Percentiles rank a stretch among this genome's conserved stretches.
Conservation (phyloP, 169 alveolate species). For the Cryptosporidium andersoni region DNA sequence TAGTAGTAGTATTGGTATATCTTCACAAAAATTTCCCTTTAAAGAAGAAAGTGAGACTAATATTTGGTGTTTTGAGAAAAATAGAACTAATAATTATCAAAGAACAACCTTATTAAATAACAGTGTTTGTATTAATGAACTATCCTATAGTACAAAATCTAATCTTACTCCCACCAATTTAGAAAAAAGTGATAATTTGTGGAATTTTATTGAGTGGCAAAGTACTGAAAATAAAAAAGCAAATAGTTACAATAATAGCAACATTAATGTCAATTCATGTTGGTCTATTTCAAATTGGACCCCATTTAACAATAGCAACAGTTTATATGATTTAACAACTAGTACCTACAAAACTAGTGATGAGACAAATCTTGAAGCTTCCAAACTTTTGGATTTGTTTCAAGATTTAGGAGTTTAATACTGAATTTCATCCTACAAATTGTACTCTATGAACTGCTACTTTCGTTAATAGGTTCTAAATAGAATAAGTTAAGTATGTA, state of each 20-base stretch:
- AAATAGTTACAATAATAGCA: not conserved
- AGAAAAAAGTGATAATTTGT: not conserved
- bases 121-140: too few species aligned
- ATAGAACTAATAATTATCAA: too few species aligned
- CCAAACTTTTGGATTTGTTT: slow-evolving; percentile 39
- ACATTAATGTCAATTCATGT: not conserved
- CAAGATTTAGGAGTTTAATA: slow-evolving; percentile 34
- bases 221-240: not conserved
- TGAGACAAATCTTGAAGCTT: slow-evolving; percentile 16
- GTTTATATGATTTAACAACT: not conserved
- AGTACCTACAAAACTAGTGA: slow-evolving; percentile 9
- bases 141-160: too few species aligned
- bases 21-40: too few species aligned
- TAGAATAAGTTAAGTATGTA: too few species aligned
- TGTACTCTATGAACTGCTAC: too few species aligned
- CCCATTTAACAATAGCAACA: slow-evolving; percentile 6
- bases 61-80: too few species aligned
- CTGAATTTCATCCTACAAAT: not conserved
- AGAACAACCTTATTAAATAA: too few species aligned
- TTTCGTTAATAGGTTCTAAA: too few species aligned
- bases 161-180: too few species aligned
- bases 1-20: too few species aligned
- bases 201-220: not conserved
- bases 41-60: too few species aligned
- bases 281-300: not conserved